Evolutionary conservation across 345 rosid species (phyloP).

Genomic region (Hypericum perforatum): DNA sequence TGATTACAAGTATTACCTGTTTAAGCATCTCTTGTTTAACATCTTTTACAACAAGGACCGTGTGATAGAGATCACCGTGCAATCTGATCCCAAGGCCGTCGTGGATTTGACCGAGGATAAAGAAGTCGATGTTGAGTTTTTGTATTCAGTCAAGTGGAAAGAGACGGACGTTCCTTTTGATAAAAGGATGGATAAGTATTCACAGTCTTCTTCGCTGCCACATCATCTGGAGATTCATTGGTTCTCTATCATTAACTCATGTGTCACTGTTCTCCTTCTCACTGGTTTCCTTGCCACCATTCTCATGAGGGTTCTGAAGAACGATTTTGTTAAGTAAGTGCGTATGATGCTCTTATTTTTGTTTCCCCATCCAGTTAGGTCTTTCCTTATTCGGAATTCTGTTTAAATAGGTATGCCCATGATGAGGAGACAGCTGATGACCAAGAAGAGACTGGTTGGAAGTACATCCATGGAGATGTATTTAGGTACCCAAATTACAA

Average conservation of each 20-base stretch:
- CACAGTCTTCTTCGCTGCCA: slow-evolving; percentile 72
- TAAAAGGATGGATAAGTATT: slow-evolving; percentile 85
- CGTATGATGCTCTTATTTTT: background rate
- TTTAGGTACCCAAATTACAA: slow-evolving; percentile 64
- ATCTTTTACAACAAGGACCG: slow-evolving; percentile 64
- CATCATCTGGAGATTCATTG: slow-evolving; percentile 92
- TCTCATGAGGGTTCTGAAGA: slow-evolving; percentile 84
- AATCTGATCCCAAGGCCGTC: slow-evolving; percentile 60
- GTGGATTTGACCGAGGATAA: slow-evolving; percentile 77
- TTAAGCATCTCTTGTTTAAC: slow-evolving; percentile 69
- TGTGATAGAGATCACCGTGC: slow-evolving; percentile 61
- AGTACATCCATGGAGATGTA: slow-evolving; percentile 77
- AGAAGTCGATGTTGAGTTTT: slow-evolving; percentile 65
- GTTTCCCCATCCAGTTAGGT: background rate
- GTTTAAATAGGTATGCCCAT: slow-evolving; percentile 47
- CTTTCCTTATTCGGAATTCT: background rate
- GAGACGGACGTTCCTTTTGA: slow-evolving; percentile 74
- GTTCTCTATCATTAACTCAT: slow-evolving; percentile 84
- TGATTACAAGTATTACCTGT: slow-evolving; percentile 57
- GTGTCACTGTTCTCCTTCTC: slow-evolving; percentile 83
- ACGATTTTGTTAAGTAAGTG: slow-evolving; percentile 82
- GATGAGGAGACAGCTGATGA: slow-evolving; percentile 88
- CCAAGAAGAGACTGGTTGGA: slow-evolving; percentile 92
- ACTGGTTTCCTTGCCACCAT: slow-evolving; percentile 90
- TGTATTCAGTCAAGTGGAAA: slow-evolving; percentile 85